Evolutionary conservation across 208 protist genomes (phyloP).

Genomic region (Leishmania tropica): DNA sequence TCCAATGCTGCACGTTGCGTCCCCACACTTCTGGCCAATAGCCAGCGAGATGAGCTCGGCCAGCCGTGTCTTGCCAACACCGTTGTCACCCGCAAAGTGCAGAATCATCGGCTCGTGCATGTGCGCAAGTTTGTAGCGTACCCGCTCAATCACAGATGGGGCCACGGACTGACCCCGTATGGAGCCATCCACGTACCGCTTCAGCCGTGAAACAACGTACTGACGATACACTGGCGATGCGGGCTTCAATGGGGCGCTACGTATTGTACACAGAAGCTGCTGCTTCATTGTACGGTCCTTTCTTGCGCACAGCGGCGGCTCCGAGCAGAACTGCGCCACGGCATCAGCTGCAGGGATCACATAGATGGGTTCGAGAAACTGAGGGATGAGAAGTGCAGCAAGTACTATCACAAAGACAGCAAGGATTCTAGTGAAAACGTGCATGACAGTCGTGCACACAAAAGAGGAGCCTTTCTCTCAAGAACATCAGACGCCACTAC

Average conservation of each 20-base stretch:
- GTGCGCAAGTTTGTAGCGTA: conserved; percentile 58
- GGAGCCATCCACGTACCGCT: conserved; percentile 25
- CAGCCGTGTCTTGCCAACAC: conserved; percentile 76
- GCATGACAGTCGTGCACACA: neutral
- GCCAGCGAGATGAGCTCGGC: conserved; percentile 78
- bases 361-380: neutral
- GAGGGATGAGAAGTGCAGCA: neutral
- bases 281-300: conserved; percentile 16
- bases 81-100: conserved; percentile 86
- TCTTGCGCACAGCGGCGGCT: conserved; percentile 40
- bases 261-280: conserved; percentile 21
- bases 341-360: neutral
- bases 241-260: conserved; percentile 15
- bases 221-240: conserved; percentile 32
- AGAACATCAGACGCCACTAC: neutral
- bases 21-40: conserved; percentile 52
- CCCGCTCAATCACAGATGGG: conserved; percentile 33
- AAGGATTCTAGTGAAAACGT: neutral
- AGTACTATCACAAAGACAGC: neutral
- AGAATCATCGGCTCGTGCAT: conserved; percentile 53
- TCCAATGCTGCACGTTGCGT: conserved; percentile 37
- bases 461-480: neutral
- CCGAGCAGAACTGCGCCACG: conserved; percentile 10
- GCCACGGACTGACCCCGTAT: conserved; percentile 61
- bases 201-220: conserved; percentile 40